Percentiles rank a stretch among this genome's conserved stretches.
phyloP scores from a whole-genome alignment of 1,284 basidiomycete genomes.

The Moniliella sp. region DNA sequence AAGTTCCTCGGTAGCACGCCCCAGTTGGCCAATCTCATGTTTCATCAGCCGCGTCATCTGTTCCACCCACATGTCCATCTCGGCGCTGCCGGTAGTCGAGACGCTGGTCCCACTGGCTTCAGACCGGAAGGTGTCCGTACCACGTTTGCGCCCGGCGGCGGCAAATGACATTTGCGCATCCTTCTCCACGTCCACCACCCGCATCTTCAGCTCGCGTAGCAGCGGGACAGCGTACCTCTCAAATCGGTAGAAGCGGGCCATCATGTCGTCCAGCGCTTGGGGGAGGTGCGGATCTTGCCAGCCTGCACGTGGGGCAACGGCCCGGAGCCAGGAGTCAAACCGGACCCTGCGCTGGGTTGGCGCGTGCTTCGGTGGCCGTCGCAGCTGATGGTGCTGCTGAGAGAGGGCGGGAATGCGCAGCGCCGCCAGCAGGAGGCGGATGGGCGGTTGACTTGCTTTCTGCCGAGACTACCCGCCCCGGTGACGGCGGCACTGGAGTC shows the following conservation, averaged over 20 bases:
- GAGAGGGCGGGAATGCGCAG: no score
- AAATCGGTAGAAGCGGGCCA: constrained; percentile 31
- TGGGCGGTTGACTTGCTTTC: no score
- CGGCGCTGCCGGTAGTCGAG: no score
- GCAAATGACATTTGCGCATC: constrained; percentile 17
- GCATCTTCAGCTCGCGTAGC: constrained; percentile 23
- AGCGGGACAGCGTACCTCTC: constrained; percentile 29
- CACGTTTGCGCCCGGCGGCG: constrained; percentile 4
- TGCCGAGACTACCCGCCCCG: no score
- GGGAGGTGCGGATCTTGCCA: constrained; percentile 13
- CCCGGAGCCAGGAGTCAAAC: constrained; percentile 11
- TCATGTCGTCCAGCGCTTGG: constrained; percentile 25
- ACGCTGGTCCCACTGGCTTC: no score
- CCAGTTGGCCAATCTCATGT: constrained; percentile 27
- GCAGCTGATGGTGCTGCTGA: no score
- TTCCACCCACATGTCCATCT: constrained; percentile 25
- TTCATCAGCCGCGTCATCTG: constrained; percentile 27
- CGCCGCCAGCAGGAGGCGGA: no score
- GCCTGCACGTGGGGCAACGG: constrained; percentile 15
- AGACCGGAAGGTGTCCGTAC: no score
- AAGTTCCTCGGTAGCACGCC: constrained; percentile 16
- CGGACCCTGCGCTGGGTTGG: no score
- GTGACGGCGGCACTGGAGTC: no score
- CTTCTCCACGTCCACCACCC: constrained; percentile 24
- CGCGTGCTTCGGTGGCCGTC: no score